Evolutionary conservation across 805 yeast genomes (phyloP).

Genomic region (Candida saitoana): DNA sequence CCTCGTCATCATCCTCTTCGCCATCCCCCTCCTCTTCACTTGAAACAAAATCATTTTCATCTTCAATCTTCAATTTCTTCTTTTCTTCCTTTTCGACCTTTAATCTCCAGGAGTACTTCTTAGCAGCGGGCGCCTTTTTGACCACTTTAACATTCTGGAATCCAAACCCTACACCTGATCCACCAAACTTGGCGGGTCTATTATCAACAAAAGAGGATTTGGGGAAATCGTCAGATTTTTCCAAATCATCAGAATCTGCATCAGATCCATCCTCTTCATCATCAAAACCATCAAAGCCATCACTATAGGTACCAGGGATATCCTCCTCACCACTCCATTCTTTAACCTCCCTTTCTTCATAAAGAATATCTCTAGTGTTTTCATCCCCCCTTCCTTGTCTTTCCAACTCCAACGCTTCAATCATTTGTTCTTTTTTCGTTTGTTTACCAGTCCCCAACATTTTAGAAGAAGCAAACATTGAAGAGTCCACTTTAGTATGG

Average conservation of each 20-base stretch:
- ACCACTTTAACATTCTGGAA: constrained; percentile 45
- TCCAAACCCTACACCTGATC: constrained; percentile 66
- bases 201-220: constrained; percentile 59
- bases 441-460: constrained; percentile 69
- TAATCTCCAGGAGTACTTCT: constrained; percentile 69
- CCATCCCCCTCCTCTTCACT: constrained; percentile 25
- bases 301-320: constrained; percentile 3
- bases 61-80: constrained; percentile 45
- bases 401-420: constrained; percentile 73
- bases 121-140: constrained; percentile 26
- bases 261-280: constrained; percentile 18
- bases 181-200: constrained; percentile 60
- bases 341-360: constrained; percentile 62
- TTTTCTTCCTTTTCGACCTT: constrained; percentile 35
- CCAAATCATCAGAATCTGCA: constrained; percentile 16
- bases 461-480: constrained; percentile 67
- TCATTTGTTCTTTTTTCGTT: constrained; percentile 63
- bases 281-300: constrained; percentile 10
- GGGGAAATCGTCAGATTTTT: constrained; percentile 25
- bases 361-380: constrained; percentile 55
- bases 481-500: constrained; percentile 65
- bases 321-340: constrained; percentile 46
- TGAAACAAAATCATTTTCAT: constrained; percentile 56
- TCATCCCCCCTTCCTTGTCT: constrained; percentile 68
- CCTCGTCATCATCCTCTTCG: constrained; percentile 18